Percentiles rank a stretch among this genome's conserved stretches.
Evolutionary conservation across 2,329 filamentous ascomycete genomes (phyloP).

Genomic region (Aspergillus sp.): DNA sequence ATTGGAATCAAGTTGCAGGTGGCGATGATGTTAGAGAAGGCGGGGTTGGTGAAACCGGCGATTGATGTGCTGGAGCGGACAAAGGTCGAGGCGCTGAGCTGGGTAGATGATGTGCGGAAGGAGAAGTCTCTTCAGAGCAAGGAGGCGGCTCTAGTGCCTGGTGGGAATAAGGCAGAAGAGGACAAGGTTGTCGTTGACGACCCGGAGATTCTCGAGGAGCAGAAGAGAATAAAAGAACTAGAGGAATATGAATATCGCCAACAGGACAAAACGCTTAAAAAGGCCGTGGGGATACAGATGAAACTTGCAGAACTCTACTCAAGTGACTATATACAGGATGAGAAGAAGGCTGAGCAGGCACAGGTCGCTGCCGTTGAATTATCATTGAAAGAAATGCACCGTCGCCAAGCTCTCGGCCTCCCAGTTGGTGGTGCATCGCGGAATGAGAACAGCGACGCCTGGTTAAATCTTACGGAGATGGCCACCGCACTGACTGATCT

Average conservation of each 20-base stretch:
- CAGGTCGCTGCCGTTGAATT: conserved; percentile 79
- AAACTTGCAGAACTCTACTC: conserved; percentile 82
- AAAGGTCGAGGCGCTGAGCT: conserved; percentile 56
- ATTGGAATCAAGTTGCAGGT: conserved; percentile 82
- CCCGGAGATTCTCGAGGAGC: conserved; percentile 14
- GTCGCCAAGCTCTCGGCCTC: conserved; percentile 60
- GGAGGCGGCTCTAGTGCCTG: conserved; percentile 2
- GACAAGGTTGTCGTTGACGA: conserved; percentile 14
- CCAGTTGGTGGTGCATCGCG: conserved; percentile 58
- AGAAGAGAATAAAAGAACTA: conserved; percentile 17
- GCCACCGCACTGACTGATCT: conserved; percentile 49
- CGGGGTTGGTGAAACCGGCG: conserved; percentile 61
- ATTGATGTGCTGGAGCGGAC: conserved; percentile 74
- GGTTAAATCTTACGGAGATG: conserved; percentile 35
- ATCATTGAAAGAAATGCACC: conserved; percentile 64
- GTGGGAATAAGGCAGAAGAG: conserved; percentile 13
- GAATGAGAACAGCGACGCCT: conserved; percentile 26
- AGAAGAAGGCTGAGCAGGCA: conserved; percentile 65
- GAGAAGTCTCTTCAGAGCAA: conserved; percentile 13
- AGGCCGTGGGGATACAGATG: conserved; percentile 66
- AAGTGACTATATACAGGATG: conserved; percentile 65
- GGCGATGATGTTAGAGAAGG: conserved; percentile 70
- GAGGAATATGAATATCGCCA: conserved; percentile 32
- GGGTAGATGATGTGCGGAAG: conserved; percentile 24
- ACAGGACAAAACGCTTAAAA: conserved; percentile 63